Percentiles rank a stretch among this genome's conserved stretches.
Conservation (phyloP, 208 protist genomes). For the Naegleria lovaniensis region DNA sequence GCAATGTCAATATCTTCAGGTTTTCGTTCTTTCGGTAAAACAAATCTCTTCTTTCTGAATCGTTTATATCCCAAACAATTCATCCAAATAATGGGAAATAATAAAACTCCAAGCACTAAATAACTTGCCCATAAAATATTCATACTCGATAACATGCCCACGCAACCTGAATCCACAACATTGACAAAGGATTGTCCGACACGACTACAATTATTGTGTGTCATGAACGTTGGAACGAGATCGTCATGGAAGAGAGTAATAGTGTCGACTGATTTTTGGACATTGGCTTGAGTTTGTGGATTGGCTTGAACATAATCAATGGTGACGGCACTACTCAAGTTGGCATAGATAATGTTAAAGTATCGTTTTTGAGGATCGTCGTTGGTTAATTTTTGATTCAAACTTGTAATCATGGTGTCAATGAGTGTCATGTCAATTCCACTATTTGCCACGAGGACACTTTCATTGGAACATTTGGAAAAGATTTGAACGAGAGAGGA, state of each 20-base stretch:
- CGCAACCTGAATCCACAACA: background rate
- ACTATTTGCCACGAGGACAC: background rate
- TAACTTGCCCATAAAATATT: background rate
- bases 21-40: background rate
- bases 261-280: background rate
- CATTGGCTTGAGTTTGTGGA: background rate
- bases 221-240: background rate
- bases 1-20: background rate
- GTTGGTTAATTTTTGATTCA: background rate
- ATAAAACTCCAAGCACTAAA: background rate
- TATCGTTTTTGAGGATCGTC: background rate
- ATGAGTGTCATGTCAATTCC: background rate
- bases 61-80: conserved; percentile 1
- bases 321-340: background rate
- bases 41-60: background rate
- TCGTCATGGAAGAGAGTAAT: background rate
- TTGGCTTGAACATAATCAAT: background rate
- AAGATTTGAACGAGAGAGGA: background rate
- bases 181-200: background rate
- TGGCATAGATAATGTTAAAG: background rate
- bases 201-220: background rate
- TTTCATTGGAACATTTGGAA: background rate
- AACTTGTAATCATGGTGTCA: background rate
- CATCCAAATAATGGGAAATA: background rate
- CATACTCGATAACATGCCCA: background rate